Evolutionary conservation across 2,329 filamentous ascomycete genomes (phyloP), one percentile per base, ranked within the genome.

Genomic region (Cladosporium sp.): DNA sequence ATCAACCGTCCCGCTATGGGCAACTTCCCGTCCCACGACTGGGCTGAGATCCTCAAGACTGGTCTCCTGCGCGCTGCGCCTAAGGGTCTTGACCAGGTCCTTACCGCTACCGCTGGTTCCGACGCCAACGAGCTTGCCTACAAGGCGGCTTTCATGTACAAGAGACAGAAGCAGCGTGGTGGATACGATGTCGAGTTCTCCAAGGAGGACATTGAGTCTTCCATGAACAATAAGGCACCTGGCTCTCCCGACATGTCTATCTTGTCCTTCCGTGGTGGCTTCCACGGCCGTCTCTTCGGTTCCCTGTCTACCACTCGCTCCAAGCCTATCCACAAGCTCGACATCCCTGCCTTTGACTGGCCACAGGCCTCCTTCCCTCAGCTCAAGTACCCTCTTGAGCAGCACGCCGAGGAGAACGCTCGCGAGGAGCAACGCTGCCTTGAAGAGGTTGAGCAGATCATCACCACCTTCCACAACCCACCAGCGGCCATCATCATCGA

Each of bases 71-170:
- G 86, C 74, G 92, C 91, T 58, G 92, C 93, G 0, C 93, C 93
- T 67, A 90, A 89, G 77, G 93, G 93, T 37, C 82, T 94, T 69
- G 82, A 93, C 83, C 91, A 97, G 79, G 92, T 97, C 72, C 96
- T 96, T 82, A 97, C 93, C 21, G 92, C 90, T 70, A 90, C 92
- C 83, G 88, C 92, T 63, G 93, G 93, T 68, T 96, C 92, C 23
- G 93, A 97, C 75, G 93, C 93, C 79, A 97, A 97, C 81, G 93
- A 97, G 82, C 91, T 91, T 37, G 93, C 93, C 52, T 97, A 92
- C 86, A 97, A 97, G 82, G 93, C 93, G 10, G 93, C 93, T 59
- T 97, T 97, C 82, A 97, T 97, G 89, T 96, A 90, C 85, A 89
- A 90, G 75, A 88, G 91, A 58, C 91, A 92, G 78, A 85, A 88